Percentiles rank a stretch among this genome's conserved stretches.
These are phyloP conservation scores for Teratosphaeriaceae sp. DNA, from an alignment of 2,329 filamentous ascomycete genomes.

Conservation along the genomic window DNA sequence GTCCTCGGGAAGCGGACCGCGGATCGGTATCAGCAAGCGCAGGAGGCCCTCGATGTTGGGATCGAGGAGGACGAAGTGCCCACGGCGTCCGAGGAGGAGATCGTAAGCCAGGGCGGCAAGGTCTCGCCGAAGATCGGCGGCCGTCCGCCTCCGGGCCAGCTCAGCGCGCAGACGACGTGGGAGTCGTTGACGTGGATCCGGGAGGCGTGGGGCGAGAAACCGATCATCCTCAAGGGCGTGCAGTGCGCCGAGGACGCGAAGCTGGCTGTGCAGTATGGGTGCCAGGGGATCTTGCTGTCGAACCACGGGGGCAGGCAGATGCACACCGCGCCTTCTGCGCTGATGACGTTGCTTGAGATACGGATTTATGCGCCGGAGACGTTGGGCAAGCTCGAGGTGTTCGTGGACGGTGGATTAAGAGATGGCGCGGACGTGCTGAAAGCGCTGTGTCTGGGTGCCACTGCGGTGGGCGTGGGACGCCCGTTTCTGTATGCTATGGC, in stretches of 20 bases:
- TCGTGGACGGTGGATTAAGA: conserved; percentile 47
- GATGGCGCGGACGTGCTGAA: conserved; percentile 47
- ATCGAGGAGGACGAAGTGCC: neutral
- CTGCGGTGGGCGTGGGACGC: conserved; percentile 51
- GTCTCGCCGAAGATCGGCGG: neutral
- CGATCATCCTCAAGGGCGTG: conserved; percentile 43
- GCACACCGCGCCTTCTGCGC: conserved; percentile 42
- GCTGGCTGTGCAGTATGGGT: conserved; percentile 37
- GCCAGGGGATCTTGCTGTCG: conserved; percentile 45
- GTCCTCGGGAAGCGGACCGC: conserved; percentile 49
- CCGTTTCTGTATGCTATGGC: conserved; percentile 46
- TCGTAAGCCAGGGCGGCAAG: neutral
- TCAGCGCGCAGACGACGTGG: neutral
- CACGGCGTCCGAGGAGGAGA: conserved; percentile 23
- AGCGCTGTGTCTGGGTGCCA: conserved; percentile 49
- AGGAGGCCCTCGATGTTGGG: neutral
- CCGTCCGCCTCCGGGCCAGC: neutral
- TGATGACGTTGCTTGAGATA: conserved; percentile 53
- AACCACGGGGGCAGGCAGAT: conserved; percentile 49
- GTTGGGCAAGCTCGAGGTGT: conserved; percentile 30
- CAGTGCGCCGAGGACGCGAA: conserved; percentile 45
- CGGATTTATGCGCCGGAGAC: conserved; percentile 44
- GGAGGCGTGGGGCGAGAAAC: conserved; percentile 25
- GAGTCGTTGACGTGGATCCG: neutral
- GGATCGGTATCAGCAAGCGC: conserved; percentile 33